Evolutionary conservation across 2,329 filamentous ascomycete species (phyloP).

Genomic region (Colletotrichum lindemuthianum): DNA sequence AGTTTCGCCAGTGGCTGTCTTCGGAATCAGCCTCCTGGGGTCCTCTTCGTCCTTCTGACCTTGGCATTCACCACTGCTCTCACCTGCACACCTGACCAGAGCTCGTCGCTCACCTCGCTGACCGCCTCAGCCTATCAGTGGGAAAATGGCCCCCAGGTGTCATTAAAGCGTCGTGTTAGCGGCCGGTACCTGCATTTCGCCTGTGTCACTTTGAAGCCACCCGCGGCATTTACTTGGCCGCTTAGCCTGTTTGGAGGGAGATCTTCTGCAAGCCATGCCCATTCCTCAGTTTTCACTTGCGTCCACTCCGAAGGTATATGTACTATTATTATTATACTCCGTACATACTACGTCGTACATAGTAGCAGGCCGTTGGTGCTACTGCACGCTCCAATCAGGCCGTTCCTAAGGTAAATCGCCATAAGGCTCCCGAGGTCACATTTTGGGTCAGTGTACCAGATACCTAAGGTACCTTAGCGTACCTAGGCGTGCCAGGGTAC

Average conservation of each 20-base stretch:
- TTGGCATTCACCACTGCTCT: neutral
- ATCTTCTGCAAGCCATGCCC: neutral
- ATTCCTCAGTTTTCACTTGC: neutral
- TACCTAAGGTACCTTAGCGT: too few species aligned
- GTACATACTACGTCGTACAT: too few species aligned
- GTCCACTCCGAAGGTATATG: neutral
- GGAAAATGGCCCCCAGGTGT: neutral
- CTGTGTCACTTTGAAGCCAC: slow-evolving; percentile 30
- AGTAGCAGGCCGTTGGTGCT: slow-evolving; percentile 21
- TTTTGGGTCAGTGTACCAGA: too few species aligned
- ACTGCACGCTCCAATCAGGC: slow-evolving; percentile 17
- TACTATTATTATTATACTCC: too few species aligned
- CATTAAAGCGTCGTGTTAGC: slow-evolving; percentile 9
- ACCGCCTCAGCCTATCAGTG: neutral
- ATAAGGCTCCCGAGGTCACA: too few species aligned
- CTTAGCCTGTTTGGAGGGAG: neutral
- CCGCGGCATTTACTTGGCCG: slow-evolving; percentile 20
- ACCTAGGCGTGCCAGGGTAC: too few species aligned
- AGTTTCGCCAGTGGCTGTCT: too few species aligned
- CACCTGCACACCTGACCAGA: neutral
- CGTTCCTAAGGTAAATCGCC: slow-evolving; percentile 5
- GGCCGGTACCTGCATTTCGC: slow-evolving; percentile 31
- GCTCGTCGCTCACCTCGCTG: too few species aligned
- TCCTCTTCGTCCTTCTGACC: slow-evolving; percentile 1
- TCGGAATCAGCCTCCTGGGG: neutral